These are phyloP conservation scores for Paspalum vaginatum DNA, from an alignment of 176 grass and related monocot genomes.

Conservation along the genomic window DNA sequence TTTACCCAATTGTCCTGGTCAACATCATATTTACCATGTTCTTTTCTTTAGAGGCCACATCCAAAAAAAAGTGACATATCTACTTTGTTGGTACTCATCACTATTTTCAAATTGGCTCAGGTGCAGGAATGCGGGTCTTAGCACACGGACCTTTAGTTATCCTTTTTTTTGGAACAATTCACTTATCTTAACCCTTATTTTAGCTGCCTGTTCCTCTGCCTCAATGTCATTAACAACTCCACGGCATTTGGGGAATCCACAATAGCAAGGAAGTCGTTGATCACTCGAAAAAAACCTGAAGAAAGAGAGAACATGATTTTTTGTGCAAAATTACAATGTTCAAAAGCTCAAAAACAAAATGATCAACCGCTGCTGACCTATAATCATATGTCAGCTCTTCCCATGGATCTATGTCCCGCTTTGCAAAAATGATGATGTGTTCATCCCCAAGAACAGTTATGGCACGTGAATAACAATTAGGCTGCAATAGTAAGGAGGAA, in stretches of 20 bases:
- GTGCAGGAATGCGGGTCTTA: neutral
- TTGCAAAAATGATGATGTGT: conserved; percentile 99
- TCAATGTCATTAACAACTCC: conserved; percentile 97
- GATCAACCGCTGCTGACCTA: conserved; percentile 53
- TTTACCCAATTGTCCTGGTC: neutral
- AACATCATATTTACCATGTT: neutral
- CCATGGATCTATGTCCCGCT: conserved; percentile 92
- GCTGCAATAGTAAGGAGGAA: conserved; percentile 53
- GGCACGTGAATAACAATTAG: conserved; percentile 98
- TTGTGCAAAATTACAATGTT: conserved; percentile 27
- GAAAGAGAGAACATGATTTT: conserved; percentile 51
- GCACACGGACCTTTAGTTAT: conserved; percentile 55
- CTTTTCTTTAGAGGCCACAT: conserved; percentile 18
- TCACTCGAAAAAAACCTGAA: conserved; percentile 91
- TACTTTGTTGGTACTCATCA: neutral
- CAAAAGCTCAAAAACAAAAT: conserved; percentile 31
- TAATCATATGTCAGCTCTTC: conserved; percentile 99
- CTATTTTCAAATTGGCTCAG: conserved; percentile 14
- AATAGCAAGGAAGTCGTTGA: conserved; percentile 87
- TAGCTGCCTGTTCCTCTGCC: conserved; percentile 66
- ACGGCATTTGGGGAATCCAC: conserved; percentile 89
- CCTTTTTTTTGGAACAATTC: conserved; percentile 67
- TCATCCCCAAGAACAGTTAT: conserved; percentile 85
- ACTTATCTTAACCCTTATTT: conserved; percentile 73
- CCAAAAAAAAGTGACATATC: neutral